Percentiles rank a stretch among this genome's conserved stretches.
These are phyloP conservation scores for Ballota nigra DNA, from an alignment of 257 asterid genomes.

Conservation along the genomic window DNA sequence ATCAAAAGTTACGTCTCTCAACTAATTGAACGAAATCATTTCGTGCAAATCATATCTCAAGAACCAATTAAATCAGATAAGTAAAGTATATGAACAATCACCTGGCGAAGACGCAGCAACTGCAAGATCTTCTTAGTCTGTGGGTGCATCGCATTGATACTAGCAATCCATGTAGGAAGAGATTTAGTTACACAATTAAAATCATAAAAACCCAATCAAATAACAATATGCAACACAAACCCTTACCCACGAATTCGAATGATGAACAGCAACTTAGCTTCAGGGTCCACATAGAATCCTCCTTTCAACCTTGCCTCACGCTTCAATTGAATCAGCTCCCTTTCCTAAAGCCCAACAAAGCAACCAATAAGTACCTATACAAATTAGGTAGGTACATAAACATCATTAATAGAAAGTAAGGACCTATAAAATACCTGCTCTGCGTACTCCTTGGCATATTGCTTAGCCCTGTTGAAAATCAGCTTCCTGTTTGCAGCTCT, in stretches of 20 bases:
- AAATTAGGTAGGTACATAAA: background rate
- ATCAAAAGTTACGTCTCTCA: background rate
- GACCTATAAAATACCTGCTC: conserved; percentile 25
- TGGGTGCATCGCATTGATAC: conserved; percentile 50
- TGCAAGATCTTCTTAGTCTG: conserved; percentile 41
- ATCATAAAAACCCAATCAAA: background rate
- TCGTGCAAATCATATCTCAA: background rate
- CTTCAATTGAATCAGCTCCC: conserved; percentile 53
- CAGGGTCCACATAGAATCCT: conserved; percentile 54
- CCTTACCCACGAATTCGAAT: conserved; percentile 60
- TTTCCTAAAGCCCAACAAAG: conserved; percentile 29
- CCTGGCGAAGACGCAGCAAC: conserved; percentile 48
- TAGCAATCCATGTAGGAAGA: conserved; percentile 9
- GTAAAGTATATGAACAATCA: conserved; percentile 4
- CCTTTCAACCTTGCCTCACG: conserved; percentile 65
- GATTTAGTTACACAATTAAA: background rate
- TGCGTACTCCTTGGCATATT: conserved; percentile 44
- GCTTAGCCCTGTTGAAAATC: conserved; percentile 44
- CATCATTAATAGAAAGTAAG: background rate
- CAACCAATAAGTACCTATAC: background rate
- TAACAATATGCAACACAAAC: background rate
- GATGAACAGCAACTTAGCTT: conserved; percentile 52
- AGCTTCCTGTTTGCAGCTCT: conserved; percentile 41
- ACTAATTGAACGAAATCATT: background rate
- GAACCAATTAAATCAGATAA: background rate